Evolutionary conservation across 202 grass and related monocot genomes (phyloP).

Genomic region (Zizania palustris): DNA sequence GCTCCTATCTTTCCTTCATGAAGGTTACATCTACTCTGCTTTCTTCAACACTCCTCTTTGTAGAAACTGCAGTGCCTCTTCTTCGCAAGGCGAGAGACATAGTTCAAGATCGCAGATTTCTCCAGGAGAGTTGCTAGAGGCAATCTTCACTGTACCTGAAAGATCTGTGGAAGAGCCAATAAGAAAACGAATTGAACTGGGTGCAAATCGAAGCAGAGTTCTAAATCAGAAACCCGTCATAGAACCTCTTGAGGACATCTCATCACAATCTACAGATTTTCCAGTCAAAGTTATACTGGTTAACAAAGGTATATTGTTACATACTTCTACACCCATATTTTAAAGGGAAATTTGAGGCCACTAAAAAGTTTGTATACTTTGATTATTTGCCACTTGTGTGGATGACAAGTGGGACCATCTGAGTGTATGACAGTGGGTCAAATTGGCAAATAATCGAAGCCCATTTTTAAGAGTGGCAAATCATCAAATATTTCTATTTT

Average conservation of each 20-base stretch:
- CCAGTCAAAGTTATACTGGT: conserved; percentile 33
- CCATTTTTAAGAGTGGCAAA: no score
- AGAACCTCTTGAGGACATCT: conserved; percentile 72
- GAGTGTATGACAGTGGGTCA: no score
- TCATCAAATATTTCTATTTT: no score
- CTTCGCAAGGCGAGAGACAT: conserved; percentile 24
- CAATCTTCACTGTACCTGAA: conserved; percentile 78
- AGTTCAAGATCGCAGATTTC: conserved; percentile 45
- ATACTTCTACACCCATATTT: conserved; percentile 11
- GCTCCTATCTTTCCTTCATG: not conserved
- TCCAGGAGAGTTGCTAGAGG: conserved; percentile 70
- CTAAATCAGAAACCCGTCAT: conserved; percentile 53
- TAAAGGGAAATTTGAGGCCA: no score
- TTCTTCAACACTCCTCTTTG: conserved; percentile 1
- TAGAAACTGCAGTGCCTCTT: conserved; percentile 18
- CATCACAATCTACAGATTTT: conserved; percentile 49
- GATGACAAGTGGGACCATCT: no score
- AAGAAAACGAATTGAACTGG: conserved; percentile 56
- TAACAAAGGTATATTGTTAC: conserved; percentile 55
- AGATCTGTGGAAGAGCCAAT: conserved; percentile 63
- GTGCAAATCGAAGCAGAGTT: conserved; percentile 69
- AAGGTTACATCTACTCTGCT: conserved; percentile 8
- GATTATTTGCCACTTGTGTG: no score
- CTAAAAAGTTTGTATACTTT: no score
- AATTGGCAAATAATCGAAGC: no score